A percentile compares a stretch with the other conserved stretches of the same genome.
phyloP scores from a whole-genome alignment of 208 protist genomes.

The Crithidia sp. region DNA sequence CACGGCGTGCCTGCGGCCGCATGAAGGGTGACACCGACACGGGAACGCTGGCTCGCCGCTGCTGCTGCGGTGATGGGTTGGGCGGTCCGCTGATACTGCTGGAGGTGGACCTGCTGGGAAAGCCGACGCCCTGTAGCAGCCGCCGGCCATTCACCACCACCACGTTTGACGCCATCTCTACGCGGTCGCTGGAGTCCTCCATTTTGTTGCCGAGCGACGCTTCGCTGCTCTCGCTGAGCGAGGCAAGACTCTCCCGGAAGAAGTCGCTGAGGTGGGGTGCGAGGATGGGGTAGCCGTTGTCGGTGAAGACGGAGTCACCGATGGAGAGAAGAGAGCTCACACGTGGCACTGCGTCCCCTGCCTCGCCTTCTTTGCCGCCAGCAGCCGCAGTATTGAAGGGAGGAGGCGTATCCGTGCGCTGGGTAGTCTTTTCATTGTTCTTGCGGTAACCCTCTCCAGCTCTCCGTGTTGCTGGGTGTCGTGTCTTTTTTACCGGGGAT shows the following conservation, averaged over 20 bases:
- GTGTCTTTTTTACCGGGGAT: no score
- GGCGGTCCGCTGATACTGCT: neutral
- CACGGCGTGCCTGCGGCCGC: no score
- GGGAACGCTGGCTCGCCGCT: no score
- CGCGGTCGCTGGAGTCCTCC: neutral
- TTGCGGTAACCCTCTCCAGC: no score
- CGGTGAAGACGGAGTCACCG: conserved; percentile 8
- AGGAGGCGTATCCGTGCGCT: no score
- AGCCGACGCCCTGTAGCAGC: conserved; percentile 5
- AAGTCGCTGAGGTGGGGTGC: conserved; percentile 7
- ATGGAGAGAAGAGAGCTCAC: neutral
- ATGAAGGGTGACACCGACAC: no score
- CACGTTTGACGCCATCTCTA: neutral
- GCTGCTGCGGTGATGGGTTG: neutral
- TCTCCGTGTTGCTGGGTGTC: no score
- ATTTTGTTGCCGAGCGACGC: neutral
- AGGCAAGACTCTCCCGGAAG: conserved; percentile 3
- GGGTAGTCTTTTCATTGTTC: neutral
- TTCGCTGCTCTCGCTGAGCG: neutral
- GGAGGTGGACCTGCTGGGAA: neutral
- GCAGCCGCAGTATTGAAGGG: neutral
- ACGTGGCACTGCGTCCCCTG: neutral
- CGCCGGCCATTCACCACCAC: neutral
- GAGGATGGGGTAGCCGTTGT: conserved; percentile 8
- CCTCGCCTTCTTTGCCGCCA: neutral